Evolutionary conservation across 1,284 basidiomycete species (phyloP), one percentile per base, ranked within the genome.

Genomic region (Ustilago lituana): DNA sequence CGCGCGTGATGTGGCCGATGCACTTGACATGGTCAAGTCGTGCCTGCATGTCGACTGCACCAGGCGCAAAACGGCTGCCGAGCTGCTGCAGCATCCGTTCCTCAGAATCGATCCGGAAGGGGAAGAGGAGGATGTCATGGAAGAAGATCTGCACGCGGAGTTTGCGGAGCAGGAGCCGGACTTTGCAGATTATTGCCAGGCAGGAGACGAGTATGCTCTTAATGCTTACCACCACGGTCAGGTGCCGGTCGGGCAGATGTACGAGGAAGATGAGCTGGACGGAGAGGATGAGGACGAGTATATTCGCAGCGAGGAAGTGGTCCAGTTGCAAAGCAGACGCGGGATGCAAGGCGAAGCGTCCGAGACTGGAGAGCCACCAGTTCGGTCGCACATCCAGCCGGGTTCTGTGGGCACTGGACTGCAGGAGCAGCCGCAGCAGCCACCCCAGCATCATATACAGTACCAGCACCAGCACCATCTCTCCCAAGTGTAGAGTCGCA

Each of bases 41-140:
- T 80, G 76, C 35, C 49, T 81, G 27, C 73, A 79, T 27, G 53
- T 78, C 23, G 78, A 81, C 47, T 74, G 78, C 26, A 81, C 79
- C 20, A 54, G 71, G 8, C 60, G 79, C 12, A 76, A 71, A 60
- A 73, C 68, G 22, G 79, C 79, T 2, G 43, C 48, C n/a, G 60
- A 71, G 43, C 47, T 77, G 38, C 60, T 81, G 37, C 46, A 64
- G 10, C 78, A 79, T 48, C 74, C 75, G 1, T 81, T 81, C 43
- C 53, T 81, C 26, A 37, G 55, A 20, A 39, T 66, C 22, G 53
- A 51, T 36, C 40, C 43, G 32, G 57, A 55, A 26, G 50, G 51
- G 35, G 55, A 49, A 14, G 39, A 41, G 29, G 51, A 52, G 11
- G 36, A 39, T n/a, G 40, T 60, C 23, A 58, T 70, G 43, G 47